A percentile compares a stretch with the other conserved stretches of the same genome.
These are phyloP conservation scores for Solanum paucissectum DNA, from an alignment of 257 asterid species.

Conservation along the genomic window DNA sequence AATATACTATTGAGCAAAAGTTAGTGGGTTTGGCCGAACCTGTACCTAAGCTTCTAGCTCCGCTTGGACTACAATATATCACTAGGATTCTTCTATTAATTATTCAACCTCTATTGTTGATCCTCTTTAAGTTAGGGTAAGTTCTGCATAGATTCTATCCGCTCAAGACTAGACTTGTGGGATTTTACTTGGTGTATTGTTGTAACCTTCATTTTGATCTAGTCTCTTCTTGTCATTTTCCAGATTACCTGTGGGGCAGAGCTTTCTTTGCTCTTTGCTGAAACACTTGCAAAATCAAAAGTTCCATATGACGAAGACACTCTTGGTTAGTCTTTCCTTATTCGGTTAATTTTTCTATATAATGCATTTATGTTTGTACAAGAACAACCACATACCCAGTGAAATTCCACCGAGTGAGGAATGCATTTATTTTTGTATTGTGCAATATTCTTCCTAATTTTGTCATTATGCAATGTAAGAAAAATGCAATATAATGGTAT, in stretches of 20 bases:
- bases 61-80: neutral
- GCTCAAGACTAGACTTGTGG: neutral
- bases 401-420: too few species aligned
- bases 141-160: neutral
- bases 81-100: neutral
- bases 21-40: neutral
- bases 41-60: neutral
- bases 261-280: constrained; percentile 81
- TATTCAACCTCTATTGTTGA: neutral
- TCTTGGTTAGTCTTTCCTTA: constrained; percentile 47
- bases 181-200: neutral
- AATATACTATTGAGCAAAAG: neutral
- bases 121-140: neutral
- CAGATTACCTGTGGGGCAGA: constrained; percentile 95
- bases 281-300: constrained; percentile 75
- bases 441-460: neutral
- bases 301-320: constrained; percentile 48
- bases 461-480: neutral
- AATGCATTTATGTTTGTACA: neutral
- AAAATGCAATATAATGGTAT: neutral
- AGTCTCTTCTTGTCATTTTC: neutral
- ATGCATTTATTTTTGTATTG: neutral
- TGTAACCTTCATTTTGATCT: neutral
- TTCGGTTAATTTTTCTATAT: neutral
- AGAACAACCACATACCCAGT: too few species aligned